Evolutionary conservation across 78 protist species (phyloP).

Genomic region (Cavenderia fasciculata): DNA sequence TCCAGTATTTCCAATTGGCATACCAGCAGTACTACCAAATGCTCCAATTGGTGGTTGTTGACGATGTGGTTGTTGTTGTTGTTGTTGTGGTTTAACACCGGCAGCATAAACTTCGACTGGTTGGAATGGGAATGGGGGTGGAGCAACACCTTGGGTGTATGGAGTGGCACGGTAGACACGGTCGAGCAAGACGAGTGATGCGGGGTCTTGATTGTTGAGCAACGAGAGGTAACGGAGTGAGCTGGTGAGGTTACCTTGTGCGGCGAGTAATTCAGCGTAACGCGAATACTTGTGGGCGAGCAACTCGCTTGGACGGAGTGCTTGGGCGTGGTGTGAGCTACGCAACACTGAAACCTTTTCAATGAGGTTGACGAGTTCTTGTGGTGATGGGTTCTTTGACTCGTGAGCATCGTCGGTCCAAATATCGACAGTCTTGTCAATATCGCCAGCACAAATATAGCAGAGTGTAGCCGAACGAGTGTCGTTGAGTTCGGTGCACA

Average conservation of each 20-base stretch:
- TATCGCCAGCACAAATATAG: constrained; percentile 90
- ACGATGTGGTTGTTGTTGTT: neutral
- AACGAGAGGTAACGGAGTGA: constrained; percentile 71
- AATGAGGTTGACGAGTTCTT: constrained; percentile 38
- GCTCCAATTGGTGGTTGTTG: constrained; percentile 7
- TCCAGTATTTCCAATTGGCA: no score
- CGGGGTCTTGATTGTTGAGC: neutral
- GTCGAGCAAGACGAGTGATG: constrained; percentile 37
- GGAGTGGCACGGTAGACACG: constrained; percentile 56
- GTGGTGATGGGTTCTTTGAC: neutral
- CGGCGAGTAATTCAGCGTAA: constrained; percentile 78
- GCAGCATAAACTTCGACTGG: constrained; percentile 25
- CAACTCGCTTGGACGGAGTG: constrained; percentile 1
- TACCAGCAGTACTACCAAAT: no score
- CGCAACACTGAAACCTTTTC: constrained; percentile 65
- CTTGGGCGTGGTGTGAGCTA: constrained; percentile 2
- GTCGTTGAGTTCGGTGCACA: constrained; percentile 60
- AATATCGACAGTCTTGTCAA: constrained; percentile 61
- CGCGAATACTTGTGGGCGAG: constrained; percentile 39
- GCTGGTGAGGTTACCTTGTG: constrained; percentile 61
- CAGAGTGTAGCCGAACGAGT: constrained; percentile 78
- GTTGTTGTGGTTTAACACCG: neutral
- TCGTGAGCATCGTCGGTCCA: constrained; percentile 59
- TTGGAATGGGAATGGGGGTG: constrained; percentile 73
- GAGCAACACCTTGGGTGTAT: constrained; percentile 47